These are phyloP conservation scores for Yamadazyma philogaea DNA, from an alignment of 805 yeast genomes.

Conservation along the genomic window DNA sequence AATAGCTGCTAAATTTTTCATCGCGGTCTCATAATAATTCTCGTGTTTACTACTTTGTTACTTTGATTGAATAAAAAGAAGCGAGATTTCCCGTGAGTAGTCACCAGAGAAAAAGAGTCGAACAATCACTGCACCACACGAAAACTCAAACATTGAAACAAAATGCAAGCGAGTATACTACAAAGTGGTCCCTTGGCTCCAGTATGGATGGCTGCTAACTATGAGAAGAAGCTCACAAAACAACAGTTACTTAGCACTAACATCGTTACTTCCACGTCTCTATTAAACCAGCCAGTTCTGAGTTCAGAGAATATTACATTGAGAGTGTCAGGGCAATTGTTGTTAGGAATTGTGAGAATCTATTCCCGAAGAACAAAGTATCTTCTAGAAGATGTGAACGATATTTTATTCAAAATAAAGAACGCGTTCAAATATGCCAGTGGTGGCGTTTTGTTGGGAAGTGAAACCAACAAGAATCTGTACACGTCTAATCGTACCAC, in stretches of 20 bases:
- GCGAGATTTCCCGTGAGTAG: neutral
- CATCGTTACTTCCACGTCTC: slow-evolving; percentile 50
- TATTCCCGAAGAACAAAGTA: slow-evolving; percentile 84
- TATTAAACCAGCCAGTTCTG: slow-evolving; percentile 46
- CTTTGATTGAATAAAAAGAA: neutral
- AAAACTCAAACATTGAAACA: neutral
- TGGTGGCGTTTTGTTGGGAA: slow-evolving; percentile 23
- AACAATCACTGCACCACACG: neutral
- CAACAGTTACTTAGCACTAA: slow-evolving; percentile 70
- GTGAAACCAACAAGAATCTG: slow-evolving; percentile 23
- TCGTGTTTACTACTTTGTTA: neutral
- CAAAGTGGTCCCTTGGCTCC: slow-evolving; percentile 76
- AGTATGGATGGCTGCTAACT: slow-evolving; percentile 90
- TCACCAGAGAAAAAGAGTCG: too few relatives aligned
- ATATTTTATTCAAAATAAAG: slow-evolving; percentile 67
- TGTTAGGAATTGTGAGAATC: slow-evolving; percentile 83
- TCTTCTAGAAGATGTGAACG: slow-evolving; percentile 77
- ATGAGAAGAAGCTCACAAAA: slow-evolving; percentile 73
- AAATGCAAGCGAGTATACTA: slow-evolving; percentile 29
- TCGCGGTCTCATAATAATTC: neutral
- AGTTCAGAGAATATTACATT: slow-evolving; percentile 61
- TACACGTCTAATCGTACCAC: slow-evolving; percentile 57
- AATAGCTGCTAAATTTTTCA: neutral
- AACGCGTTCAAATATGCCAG: slow-evolving; percentile 53
- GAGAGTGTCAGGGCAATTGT: slow-evolving; percentile 78